These are phyloP conservation scores for Lentinula sp. DNA, from an alignment of 768 basidiomycete genomes.

Conservation along the genomic window DNA sequence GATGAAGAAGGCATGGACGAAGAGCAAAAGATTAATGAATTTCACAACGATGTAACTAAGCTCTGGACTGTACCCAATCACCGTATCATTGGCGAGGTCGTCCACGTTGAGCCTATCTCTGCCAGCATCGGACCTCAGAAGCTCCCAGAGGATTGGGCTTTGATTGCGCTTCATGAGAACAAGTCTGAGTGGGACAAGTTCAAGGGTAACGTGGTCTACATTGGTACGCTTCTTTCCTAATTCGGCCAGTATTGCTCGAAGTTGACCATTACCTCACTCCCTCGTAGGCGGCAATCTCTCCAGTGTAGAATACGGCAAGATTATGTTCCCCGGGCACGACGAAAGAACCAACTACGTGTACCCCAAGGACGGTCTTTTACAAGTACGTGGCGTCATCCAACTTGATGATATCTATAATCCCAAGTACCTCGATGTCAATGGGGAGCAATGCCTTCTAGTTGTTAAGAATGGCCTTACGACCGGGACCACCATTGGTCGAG, in stretches of 20 bases:
- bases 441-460: slow-evolving; percentile 20
- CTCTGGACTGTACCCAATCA: too few species aligned
- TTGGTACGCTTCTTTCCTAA: slow-evolving; percentile 7
- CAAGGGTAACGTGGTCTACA: slow-evolving; percentile 10
- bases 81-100: too few species aligned
- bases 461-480: slow-evolving; percentile 28
- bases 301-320: background rate
- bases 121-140: too few species aligned
- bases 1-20: too few species aligned
- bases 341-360: slow-evolving; percentile 1
- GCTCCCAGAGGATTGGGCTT: background rate
- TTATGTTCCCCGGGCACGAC: background rate
- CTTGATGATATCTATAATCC: slow-evolving; percentile 23
- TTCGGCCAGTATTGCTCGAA: background rate
- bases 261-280: background rate
- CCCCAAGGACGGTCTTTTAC: slow-evolving; percentile 20
- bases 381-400: slow-evolving; percentile 17
- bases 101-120: too few species aligned
- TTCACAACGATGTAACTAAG: too few species aligned
- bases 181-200: slow-evolving; percentile 8
- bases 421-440: slow-evolving; percentile 18
- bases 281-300: background rate
- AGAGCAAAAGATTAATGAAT: too few species aligned
- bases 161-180: background rate
- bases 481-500: slow-evolving; percentile 24